Conservation (phyloP, 192 early-diverging fungal genomes). For the Entophlyctis luteolus region DNA sequence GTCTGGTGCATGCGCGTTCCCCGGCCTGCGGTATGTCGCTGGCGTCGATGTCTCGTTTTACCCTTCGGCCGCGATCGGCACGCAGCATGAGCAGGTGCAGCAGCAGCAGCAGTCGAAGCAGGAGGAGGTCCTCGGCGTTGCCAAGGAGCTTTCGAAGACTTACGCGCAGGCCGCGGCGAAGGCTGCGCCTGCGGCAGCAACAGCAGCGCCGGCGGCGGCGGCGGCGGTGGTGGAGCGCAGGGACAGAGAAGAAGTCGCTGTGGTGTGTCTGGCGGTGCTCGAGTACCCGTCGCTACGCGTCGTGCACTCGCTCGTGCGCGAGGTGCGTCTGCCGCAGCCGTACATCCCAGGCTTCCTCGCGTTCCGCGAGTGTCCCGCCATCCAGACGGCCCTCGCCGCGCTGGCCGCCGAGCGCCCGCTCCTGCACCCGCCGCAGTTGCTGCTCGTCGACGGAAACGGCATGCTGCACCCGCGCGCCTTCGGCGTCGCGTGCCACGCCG, state of each 20-base stretch:
- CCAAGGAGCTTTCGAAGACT: too few relatives aligned
- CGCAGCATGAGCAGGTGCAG: too few relatives aligned
- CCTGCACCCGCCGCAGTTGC: slow-evolving; percentile 56
- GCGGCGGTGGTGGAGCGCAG: background rate
- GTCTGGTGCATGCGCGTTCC: background rate
- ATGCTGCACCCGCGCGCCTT: slow-evolving; percentile 80
- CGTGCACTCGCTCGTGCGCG: slow-evolving; percentile 58
- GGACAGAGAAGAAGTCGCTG: background rate
- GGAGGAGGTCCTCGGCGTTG: slow-evolving; percentile 1
- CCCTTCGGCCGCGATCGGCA: too few relatives aligned
- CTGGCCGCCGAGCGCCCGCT: slow-evolving; percentile 50
- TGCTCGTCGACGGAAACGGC: slow-evolving; percentile 88
- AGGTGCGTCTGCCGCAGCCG: slow-evolving; percentile 64
- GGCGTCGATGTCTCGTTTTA: slow-evolving; percentile 45
- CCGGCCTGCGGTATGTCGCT: slow-evolving; percentile 25
- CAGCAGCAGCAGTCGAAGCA: background rate
- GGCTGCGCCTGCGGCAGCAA: slow-evolving; percentile 37
- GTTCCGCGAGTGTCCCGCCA: slow-evolving; percentile 74
- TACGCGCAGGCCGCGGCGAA: too few relatives aligned
- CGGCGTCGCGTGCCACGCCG: slow-evolving; percentile 78
- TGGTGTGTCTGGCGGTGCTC: slow-evolving; percentile 74
- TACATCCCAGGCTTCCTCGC: slow-evolving; percentile 91
- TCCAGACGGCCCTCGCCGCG: slow-evolving; percentile 52
- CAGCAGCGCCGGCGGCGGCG: background rate
- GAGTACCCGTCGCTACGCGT: slow-evolving; percentile 57